These are phyloP conservation scores for Pholiota molesta DNA, from an alignment of 768 basidiomycete genomes.

Conservation along the genomic window DNA sequence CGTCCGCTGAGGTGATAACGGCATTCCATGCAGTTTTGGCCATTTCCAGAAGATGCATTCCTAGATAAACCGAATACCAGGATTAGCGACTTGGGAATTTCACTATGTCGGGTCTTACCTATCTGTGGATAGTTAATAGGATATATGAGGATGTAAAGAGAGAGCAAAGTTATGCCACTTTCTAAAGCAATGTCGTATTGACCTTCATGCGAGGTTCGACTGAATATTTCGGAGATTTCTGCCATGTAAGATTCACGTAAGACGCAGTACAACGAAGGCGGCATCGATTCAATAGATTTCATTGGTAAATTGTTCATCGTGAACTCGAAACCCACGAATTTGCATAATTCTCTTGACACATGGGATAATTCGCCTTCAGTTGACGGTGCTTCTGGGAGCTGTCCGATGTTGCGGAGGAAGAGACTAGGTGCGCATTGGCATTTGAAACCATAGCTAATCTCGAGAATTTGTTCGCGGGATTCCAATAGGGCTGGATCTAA, in stretches of 20 bases:
- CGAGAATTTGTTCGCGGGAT: conserved; percentile 59
- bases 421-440: conserved; percentile 65
- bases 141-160: conserved; percentile 71
- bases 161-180: conserved; percentile 59
- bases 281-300: conserved; percentile 38
- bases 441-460: conserved; percentile 66
- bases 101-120: conserved; percentile 44
- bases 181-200: conserved; percentile 52
- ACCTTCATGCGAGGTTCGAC: conserved; percentile 70
- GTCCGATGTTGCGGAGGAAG: conserved; percentile 40
- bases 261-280: conserved; percentile 40
- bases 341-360: conserved; percentile 36
- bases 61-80: conserved; percentile 35
- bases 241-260: conserved; percentile 64
- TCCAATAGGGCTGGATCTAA: conserved; percentile 75
- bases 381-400: conserved; percentile 41
- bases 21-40: conserved; percentile 82
- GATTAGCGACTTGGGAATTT: background rate
- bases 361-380: conserved; percentile 31
- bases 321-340: conserved; percentile 37
- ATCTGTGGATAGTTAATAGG: conserved; percentile 83
- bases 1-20: conserved; percentile 36
- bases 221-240: conserved; percentile 63
- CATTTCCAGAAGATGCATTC: conserved; percentile 75
- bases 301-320: conserved; percentile 30